Base-by-base conservation (phyloP, 352 stramenopile genomes). In the Globisporangium paddicum region DNA sequence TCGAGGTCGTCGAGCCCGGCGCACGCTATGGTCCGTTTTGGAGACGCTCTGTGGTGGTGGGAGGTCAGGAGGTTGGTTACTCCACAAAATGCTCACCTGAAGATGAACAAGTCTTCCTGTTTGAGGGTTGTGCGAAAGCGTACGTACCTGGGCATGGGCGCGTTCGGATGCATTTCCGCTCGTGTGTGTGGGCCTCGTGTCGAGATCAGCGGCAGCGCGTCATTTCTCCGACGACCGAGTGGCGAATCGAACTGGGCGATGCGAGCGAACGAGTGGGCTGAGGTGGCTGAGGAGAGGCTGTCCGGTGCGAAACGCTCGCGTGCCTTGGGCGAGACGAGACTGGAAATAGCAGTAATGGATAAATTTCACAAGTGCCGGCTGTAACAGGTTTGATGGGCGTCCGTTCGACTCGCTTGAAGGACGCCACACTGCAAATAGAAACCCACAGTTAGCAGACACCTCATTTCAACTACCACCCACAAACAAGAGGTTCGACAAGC, bases 1-100 rank as follows among this genome's bases (percentile, higher is more conserved):
- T 85, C 71, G 13, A 81, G 63, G 57, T 84, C 66, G 55, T 89
- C 70, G 2, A 89, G 51, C 16, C 78, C 79, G 2, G 82, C 79
- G 55, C 74, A 76, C 28, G 82, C 78, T 16, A 75, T 71, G 34
- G 72, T 79, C 54, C 79, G 77, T 46, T 92, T 89, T 45, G 77
- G 78, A 49, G 79, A 77, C 10, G 75, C 72, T 55, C 77, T 87
- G 64, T 26, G 49, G 26, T 26, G 49, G 26, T 18, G 13, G 14
- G 30, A 34, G 25, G 44, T 11, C 23, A 23, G 1, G 9, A 52
- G 16, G 42, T 13, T 49, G 19, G 42, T 49, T 49, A 26, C 13
- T 10, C 25, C 13, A 35, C 45, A 51, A 32, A 32, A 51, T 9
- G 28, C 34, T 38, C 5, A 10, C 7, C 13, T 38, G 34, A 40